Evolutionary conservation across 225 moss, liverwort and hornwort genomes (phyloP).

Genomic region (Neckera pumila): DNA sequence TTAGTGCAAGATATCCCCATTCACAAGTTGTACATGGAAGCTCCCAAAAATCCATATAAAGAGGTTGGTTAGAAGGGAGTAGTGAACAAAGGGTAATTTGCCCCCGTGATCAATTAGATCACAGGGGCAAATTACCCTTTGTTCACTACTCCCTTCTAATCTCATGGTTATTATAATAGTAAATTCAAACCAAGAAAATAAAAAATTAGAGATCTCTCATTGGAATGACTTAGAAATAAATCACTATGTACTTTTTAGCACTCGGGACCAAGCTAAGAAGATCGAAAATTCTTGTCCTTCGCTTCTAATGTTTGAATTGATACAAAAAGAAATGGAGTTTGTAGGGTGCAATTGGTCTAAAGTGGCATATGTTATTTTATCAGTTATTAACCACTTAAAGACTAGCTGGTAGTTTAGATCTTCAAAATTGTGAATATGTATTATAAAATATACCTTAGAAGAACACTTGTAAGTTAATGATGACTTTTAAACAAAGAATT

Average conservation of each 20-base stretch:
- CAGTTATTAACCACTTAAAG: not conserved
- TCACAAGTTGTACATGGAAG: too few species aligned
- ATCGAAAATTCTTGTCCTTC: not conserved
- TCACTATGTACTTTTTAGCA: too few species aligned
- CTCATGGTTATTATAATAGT: not conserved
- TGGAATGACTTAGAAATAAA: not conserved
- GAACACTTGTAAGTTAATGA: not conserved
- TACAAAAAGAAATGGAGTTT: not conserved
- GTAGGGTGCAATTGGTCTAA: not conserved
- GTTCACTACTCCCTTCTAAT: not conserved
- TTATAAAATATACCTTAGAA: not conserved
- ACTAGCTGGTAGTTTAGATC: not conserved
- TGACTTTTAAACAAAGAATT: not conserved
- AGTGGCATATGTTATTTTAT: not conserved
- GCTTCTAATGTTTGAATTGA: not conserved
- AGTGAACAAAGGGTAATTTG: too few species aligned
- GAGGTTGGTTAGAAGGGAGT: too few species aligned
- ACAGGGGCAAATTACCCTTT: not conserved
- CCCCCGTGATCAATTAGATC: too few species aligned
- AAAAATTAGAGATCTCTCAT: not conserved
- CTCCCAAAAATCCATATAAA: too few species aligned
- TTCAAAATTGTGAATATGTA: not conserved
- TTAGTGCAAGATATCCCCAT: not conserved
- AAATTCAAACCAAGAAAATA: not conserved
- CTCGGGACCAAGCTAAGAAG: rapidly evolving